Base-by-base conservation (phyloP, 2,329 filamentous ascomycete genomes). In the Fusarium sp. region DNA sequence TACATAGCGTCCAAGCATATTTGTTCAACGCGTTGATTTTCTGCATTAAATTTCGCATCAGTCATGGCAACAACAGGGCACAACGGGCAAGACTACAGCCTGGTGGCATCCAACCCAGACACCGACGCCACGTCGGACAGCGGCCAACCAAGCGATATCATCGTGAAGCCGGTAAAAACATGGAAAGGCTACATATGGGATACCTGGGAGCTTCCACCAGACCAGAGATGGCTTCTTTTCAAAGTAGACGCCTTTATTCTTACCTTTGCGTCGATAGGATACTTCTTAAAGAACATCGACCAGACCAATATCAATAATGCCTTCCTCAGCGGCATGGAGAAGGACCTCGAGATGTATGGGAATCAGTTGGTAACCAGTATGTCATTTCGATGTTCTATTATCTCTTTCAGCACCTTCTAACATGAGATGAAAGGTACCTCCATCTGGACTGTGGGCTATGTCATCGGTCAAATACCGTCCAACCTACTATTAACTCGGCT, bases 261-360 rank as follows among this genome's bases (percentile, higher is more conserved):
- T 37, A 79, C 78, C 0, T 76, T 80, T 66, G 75, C 76, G 2
- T 78, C 75, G 10, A 68, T 79, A n/a, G 76, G 77, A 6, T 78
- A 77, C 52, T 77, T 78, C 34, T 62, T 78, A 13, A 78, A 78
- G 44, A 76, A 76, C 31, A 72, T 84, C 7, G 81, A 83, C 56
- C 79, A 81, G 44, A 76, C 76, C 9, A 83, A 83, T 60, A 68
- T 83, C 44, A 80, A 78, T 34, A 83, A 83, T 74, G 81, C 81
- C 12, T 71, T 46, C 36, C 50, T 71, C 2, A 67, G 64, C 12
- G 68, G 68, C n/a, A 71, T 71, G 68, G 47, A 69, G 28, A 66
- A 71, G 54, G 68, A 71, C n/a, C 57, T 71, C 6, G 27, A 34
- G 13, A 64, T 69, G 60, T 62, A 40, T 39, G 68, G 68, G 6